Base-by-base conservation (phyloP, 768 basidiomycete genomes). In the Pleurotus tuoliensis region DNA sequence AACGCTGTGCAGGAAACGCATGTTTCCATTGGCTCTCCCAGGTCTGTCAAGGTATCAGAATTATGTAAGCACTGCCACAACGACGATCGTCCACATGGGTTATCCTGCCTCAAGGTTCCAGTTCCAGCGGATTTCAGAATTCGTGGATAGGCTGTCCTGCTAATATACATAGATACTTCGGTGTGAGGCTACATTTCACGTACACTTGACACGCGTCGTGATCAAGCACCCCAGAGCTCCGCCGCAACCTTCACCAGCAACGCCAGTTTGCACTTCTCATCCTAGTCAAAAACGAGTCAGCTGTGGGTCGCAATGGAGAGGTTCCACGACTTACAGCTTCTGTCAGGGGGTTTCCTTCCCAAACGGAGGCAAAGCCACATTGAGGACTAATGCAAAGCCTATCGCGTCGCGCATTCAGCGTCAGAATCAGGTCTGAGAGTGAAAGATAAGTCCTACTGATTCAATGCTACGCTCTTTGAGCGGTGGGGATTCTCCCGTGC, bases 321-420 rank as follows among this genome's bases (percentile, higher is more conserved):
- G 15, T 15, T 25, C 46, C 46, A 41, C 48, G 22, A 57, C 65
- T 57, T 61, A 75, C 79, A 67, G 77, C 72, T 67, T 80, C 77
- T 15, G 74, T 78, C 25, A 86, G 61, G 4, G 77, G 76, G 65
- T 84, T 84, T 0, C 82, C 82, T 62, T 84, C 77, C 71, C 80
- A 80, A 18, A 80, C 78, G 0, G 77, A 78, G 7, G 83, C 82
- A 62, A 84, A 85, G 4, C 84, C 84, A 60, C 84, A 86, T 62
- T 85, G 84, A n/a, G 82, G 76, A 55, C 81, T 81, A 56, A 85
- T 78, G 59, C 76, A 78, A 8, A 86, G 66, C 62, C 82, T 82
- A 59, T 24, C 41, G 45, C 18, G 56, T 47, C 50, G 52, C 44
- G 22, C 15, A n/a, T 50, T n/a, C 7, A 34, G 25, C 16, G 52